phyloP scores from a whole-genome alignment of 371 early-diverging fungal genomes.

The Mucor racemosus region DNA sequence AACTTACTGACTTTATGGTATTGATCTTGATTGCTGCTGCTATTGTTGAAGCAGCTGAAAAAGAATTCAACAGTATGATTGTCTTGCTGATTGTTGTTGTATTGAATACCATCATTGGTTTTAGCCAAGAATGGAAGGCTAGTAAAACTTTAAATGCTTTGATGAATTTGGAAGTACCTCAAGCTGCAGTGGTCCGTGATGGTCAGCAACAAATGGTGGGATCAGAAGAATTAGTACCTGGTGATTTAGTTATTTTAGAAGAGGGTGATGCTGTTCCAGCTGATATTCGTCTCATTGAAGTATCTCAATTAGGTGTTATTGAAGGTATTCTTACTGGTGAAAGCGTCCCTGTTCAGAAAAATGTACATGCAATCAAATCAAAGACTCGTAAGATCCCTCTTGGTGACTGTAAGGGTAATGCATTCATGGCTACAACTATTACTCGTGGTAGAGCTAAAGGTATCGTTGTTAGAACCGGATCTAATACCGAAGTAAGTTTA shows the following conservation, averaged over 20 bases:
- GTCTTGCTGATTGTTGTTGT: constrained; percentile 87
- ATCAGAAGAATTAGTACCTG: constrained; percentile 82
- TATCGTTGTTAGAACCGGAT: constrained; percentile 80
- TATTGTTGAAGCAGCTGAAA: constrained; percentile 77
- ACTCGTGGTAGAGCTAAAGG: constrained; percentile 74
- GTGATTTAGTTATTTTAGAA: constrained; percentile 87
- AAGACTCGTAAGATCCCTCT: constrained; percentile 64
- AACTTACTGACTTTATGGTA: constrained; percentile 93
- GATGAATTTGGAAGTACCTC: constrained; percentile 82
- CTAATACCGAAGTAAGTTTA: constrained; percentile 64
- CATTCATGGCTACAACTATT: constrained; percentile 75
- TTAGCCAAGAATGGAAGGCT: constrained; percentile 90
- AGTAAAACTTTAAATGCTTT: constrained; percentile 91
- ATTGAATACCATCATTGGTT: constrained; percentile 86
- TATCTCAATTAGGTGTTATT: constrained; percentile 81
- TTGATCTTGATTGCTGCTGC: constrained; percentile 73
- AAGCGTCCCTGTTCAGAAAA: constrained; percentile 76
- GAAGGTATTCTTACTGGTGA: constrained; percentile 91
- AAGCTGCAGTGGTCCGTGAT: constrained; percentile 83
- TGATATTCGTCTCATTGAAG: constrained; percentile 85
- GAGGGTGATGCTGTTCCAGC: constrained; percentile 93
- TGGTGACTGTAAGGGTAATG: constrained; percentile 77
- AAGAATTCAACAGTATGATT: constrained; percentile 75
- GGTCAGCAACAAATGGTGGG: constrained; percentile 73
- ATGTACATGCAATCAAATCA: constrained; percentile 46